A percentile compares a stretch with the other conserved stretches of the same genome.
These are phyloP conservation scores for Colletotrichum lini DNA, from an alignment of 2,329 filamentous ascomycete species.

Conservation along the genomic window DNA sequence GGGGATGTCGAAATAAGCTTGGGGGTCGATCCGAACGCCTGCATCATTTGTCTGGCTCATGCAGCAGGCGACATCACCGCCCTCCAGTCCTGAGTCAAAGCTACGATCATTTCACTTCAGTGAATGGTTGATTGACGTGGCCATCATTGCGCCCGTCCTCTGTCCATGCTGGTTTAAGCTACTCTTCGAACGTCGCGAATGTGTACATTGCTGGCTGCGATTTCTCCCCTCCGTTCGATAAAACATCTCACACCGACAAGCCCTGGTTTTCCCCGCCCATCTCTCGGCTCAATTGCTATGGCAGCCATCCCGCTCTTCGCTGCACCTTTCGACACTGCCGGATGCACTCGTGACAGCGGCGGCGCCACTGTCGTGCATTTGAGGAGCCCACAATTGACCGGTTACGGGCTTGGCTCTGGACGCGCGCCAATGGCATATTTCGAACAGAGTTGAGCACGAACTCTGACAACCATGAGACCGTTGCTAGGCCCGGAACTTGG, in stretches of 20 bases:
- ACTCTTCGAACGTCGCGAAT: no score
- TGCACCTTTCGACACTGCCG: neutral
- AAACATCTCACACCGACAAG: neutral
- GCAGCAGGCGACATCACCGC: neutral
- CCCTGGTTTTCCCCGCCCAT: neutral
- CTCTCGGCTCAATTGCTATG: slow-evolving; percentile 3
- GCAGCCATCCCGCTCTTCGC: neutral
- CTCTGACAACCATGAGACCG: neutral
- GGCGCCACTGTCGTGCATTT: neutral
- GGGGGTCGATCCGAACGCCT: neutral
- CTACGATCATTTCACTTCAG: no score
- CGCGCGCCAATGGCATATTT: slow-evolving; percentile 9
- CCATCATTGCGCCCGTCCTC: no score
- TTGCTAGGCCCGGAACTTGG: slow-evolving; percentile 1
- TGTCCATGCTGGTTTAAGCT: no score
- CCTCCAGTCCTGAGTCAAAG: no score
- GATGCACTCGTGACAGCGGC: neutral
- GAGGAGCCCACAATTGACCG: neutral
- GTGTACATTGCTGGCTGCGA: neutral
- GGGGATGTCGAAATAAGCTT: slow-evolving; percentile 17
- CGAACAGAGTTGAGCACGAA: neutral
- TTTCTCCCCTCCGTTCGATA: no score
- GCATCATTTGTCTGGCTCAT: neutral
- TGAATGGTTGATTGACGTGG: no score
- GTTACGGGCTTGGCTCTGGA: neutral